Base-by-base conservation (phyloP, 768 basidiomycete species). In the Pleurotus tuoliensis region DNA sequence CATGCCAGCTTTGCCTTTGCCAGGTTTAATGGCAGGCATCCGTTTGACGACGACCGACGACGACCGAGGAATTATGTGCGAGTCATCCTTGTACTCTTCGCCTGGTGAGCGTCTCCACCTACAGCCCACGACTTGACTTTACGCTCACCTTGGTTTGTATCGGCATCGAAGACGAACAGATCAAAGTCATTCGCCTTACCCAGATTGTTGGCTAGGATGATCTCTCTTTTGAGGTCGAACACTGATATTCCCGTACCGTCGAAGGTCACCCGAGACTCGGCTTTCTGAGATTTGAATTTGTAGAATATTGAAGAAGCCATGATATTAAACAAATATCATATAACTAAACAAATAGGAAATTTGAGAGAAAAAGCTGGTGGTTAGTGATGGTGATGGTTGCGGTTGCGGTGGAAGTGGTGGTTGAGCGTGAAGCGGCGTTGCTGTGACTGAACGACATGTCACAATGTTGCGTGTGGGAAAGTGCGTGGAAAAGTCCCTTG, bases 191-290 rank as follows among this genome's bases (percentile, higher is more conserved):
- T 93, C 57, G 92, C 94, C 80, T 94, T 95, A 76, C 88, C 89
- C 74, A 99, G 86, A 70, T 89, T 94, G 69, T 98, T 98, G 69
- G 90, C 90, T 66, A 96, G 77, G 66, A 99, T 96, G 69, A 99
- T 92, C 75, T 98, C 97, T 79, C 88, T 92, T 78, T 99, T 99
- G 73, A 99, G 79, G 75, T 99, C 97, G 80, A 98, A 98, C 64
- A 98, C 94, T 67, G 94, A 94, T 68, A 99, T 98, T 61, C 94
- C 93, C 63, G 96, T 98, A 67, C 97, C 97, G 70, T 99, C 96
- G 78, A 99, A 98, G 54, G 92, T 88, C 71, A 99, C 87, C 69
- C 94, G 81, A 57, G 94, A 94, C 74, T 98, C 96, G 76, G 91
- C 87, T 77, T 82, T 92, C 71, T 92, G 88, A 63, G 94, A 94